Conservation (phyloP, 2,329 filamentous ascomycete genomes). For the Xylaria sp. region DNA sequence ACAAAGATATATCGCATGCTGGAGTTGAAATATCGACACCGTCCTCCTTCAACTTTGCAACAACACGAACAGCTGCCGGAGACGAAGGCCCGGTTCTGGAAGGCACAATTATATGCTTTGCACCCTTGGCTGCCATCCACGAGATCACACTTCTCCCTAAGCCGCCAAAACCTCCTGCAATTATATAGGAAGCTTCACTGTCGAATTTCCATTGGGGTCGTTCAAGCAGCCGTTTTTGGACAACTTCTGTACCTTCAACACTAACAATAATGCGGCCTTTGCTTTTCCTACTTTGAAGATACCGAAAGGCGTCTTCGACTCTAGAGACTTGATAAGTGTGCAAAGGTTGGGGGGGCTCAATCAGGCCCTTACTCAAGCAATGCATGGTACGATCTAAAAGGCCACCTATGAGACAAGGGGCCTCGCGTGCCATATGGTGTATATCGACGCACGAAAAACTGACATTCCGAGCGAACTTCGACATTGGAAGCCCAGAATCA, state of each 20-base stretch:
- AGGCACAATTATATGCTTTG: conserved; percentile 41
- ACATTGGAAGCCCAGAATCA: conserved; percentile 54
- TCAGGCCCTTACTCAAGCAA: no score
- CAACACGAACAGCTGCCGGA: conserved; percentile 26
- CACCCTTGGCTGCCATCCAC: conserved; percentile 43
- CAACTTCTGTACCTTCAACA: not conserved
- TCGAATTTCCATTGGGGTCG: conserved; percentile 40
- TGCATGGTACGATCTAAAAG: no score
- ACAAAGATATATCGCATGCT: conserved; percentile 40
- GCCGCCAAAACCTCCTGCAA: conserved; percentile 47
- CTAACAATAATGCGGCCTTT: not conserved
- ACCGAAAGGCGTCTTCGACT: not conserved
- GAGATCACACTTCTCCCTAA: conserved; percentile 42
- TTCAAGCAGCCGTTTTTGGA: no score
- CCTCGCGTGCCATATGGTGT: no score
- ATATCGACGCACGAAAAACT: conserved; percentile 39
- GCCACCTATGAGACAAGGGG: no score
- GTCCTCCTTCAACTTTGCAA: conserved; percentile 27
- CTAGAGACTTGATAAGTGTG: no score
- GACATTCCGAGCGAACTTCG: conserved; percentile 48
- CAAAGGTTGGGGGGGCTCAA: no score
- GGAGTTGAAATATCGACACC: conserved; percentile 38
- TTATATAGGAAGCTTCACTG: conserved; percentile 42
- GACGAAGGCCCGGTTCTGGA: conserved; percentile 41
- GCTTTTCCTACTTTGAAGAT: not conserved